These are phyloP conservation scores for Rhodotorula glutinis DNA, from an alignment of 1,284 basidiomycete species.

Conservation along the genomic window DNA sequence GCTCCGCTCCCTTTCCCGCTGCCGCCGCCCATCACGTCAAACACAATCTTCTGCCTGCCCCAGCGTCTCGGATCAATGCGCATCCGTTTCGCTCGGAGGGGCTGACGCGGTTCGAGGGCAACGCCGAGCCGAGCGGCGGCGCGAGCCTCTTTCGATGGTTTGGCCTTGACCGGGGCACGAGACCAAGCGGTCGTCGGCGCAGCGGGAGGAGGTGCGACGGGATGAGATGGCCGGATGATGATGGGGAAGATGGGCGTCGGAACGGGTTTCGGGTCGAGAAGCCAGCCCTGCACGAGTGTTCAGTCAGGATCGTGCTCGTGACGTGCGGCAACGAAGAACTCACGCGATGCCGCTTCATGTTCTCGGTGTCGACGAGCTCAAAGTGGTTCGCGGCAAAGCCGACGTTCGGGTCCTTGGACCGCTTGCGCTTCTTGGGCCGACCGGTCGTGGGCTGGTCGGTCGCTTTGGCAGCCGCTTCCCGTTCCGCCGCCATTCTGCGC, in stretches of 20 bases:
- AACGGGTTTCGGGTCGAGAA: conserved; percentile 27
- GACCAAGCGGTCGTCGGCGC: conserved; percentile 34
- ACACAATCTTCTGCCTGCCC: conserved; percentile 29
- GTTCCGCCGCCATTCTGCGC: conserved; percentile 16
- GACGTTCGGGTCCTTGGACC: conserved; percentile 25
- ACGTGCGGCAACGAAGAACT: no score
- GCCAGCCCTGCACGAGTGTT: conserved; percentile 27
- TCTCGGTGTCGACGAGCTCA: conserved; percentile 34
- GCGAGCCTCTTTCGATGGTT: conserved; percentile 26
- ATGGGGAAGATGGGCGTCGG: conserved; percentile 34
- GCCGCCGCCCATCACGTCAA: background rate
- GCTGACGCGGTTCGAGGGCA: background rate
- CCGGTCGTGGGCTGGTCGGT: background rate
- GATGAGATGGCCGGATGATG: conserved; percentile 34
- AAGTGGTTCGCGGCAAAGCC: conserved; percentile 21
- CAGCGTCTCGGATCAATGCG: conserved; percentile 36
- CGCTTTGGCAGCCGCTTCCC: conserved; percentile 6
- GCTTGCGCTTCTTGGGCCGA: conserved; percentile 31
- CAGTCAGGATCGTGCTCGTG: background rate
- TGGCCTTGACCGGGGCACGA: conserved; percentile 22
- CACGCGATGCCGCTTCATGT: conserved; percentile 31
- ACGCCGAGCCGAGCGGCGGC: conserved; percentile 7
- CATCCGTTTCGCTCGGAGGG: conserved; percentile 25
- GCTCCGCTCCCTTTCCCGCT: background rate
- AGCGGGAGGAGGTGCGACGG: conserved; percentile 18